Evolutionary conservation across 306 rosid species (phyloP).

Genomic region (Malus fusca): DNA sequence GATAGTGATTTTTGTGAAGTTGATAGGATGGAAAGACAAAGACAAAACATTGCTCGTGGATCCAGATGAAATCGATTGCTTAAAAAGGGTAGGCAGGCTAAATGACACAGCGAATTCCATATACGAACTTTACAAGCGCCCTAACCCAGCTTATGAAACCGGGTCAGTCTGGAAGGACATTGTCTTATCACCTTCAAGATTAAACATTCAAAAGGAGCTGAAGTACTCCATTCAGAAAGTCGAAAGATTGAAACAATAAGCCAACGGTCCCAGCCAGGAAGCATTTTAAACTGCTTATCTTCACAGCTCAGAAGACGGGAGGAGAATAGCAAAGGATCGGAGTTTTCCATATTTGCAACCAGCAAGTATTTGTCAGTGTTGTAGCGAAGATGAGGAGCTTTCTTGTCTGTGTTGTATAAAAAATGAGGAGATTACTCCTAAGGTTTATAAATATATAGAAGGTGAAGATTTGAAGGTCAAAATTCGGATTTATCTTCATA

Average conservation of each 20-base stretch:
- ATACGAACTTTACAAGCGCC: conserved; percentile 73
- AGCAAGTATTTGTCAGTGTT: conserved; percentile 6
- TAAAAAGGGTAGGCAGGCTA: conserved; percentile 59
- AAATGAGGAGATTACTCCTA: conserved; percentile 11
- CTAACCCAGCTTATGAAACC: conserved; percentile 63
- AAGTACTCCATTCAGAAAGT: conserved; percentile 74
- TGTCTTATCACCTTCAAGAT: conserved; percentile 80
- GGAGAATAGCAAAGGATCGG: conserved; percentile 16
- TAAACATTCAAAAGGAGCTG: conserved; percentile 74
- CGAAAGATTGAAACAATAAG: conserved; percentile 38
- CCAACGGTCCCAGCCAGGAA: background rate
- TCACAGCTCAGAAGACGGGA: background rate
- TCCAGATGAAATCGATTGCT: conserved; percentile 83
- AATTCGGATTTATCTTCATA: background rate
- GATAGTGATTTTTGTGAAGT: conserved; percentile 33
- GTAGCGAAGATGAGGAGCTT: conserved; percentile 10
- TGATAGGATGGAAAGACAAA: conserved; percentile 93
- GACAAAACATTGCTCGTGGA: conserved; percentile 86
- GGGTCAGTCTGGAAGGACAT: conserved; percentile 95
- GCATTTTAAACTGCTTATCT: conserved; percentile 3
- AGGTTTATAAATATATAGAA: background rate
- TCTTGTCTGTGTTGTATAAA: conserved; percentile 10
- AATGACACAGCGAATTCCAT: conserved; percentile 64
- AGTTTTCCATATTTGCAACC: conserved; percentile 13
- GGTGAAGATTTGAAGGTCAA: background rate